phyloP scores from a whole-genome alignment of 768 basidiomycete species.

The Hygrocybe coccinea region DNA sequence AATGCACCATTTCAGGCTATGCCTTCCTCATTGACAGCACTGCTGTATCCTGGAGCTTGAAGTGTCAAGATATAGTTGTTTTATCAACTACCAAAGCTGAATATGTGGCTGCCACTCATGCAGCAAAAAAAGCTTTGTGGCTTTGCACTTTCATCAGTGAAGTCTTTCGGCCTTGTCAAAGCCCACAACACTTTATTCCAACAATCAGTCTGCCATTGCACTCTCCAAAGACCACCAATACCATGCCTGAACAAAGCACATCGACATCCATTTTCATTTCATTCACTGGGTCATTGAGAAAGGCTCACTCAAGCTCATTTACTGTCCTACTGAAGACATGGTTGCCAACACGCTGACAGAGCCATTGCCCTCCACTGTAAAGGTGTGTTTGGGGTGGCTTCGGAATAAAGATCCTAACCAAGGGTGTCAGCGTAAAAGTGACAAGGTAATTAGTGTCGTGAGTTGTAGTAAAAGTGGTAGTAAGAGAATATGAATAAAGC shows the following conservation, averaged over 20 bases:
- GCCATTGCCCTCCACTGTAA: constrained; percentile 11
- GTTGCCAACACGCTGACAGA: constrained; percentile 30
- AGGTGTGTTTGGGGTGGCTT: too few relatives aligned
- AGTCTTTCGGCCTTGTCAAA: constrained; percentile 4
- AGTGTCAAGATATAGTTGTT: constrained; percentile 17
- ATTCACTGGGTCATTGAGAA: constrained; percentile 19
- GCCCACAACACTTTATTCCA: constrained; percentile 5
- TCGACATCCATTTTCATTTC: constrained; percentile 29
- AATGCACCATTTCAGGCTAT: constrained; percentile 25
- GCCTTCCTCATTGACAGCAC: constrained; percentile 21
- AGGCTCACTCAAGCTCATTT: constrained; percentile 7
- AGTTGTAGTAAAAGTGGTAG: too few relatives aligned
- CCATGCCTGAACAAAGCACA: constrained; percentile 30
- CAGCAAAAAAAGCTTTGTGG: constrained; percentile 14
- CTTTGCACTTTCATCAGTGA: constrained; percentile 21
- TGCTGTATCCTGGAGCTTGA: constrained; percentile 24
- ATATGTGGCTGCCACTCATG: constrained; percentile 13
- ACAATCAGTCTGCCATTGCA: constrained; percentile 16
- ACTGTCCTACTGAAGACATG: constrained; percentile 21
- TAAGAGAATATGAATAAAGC: too few relatives aligned
- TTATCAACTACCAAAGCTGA: constrained; percentile 15
- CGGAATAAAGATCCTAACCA: too few relatives aligned
- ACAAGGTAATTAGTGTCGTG: too few relatives aligned
- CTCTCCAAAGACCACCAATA: constrained; percentile 23
- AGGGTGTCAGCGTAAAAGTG: too few relatives aligned